Base-by-base conservation (phyloP, 2,329 filamentous ascomycete species). In the Sporothrix dimorphospora region DNA sequence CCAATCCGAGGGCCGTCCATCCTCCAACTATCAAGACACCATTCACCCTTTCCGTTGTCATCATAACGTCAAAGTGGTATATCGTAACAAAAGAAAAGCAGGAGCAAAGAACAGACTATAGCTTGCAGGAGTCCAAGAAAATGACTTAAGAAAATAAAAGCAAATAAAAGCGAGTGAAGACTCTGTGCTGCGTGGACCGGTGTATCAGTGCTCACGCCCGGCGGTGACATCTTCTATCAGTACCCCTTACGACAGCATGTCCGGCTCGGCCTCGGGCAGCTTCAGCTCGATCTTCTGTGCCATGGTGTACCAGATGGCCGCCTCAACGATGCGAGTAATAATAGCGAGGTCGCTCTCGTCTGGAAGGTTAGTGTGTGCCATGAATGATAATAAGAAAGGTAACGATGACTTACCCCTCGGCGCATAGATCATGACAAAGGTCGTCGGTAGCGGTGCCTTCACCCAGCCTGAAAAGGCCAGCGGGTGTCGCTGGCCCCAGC, bases 401-500 rank as follows among this genome's bases (percentile, higher is more conserved):
- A 5, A 19, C 1, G 9, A 9, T 21, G 42, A 65, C 81, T 81
- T 76, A 83, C 86, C 82, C 77, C 92, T 83, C 1, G 94, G 93
- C 21, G 93, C 92, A 81, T 97, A 97, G 4, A 97, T 85, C 89
- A 97, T 90, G 72, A 93, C 84, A 80, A 97, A 97, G 55, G 91
- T 90, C 3, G 85, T 82, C 0, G 93, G 92, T 71, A 96, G 89
- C 68, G 92, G 92, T 78, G 89, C 86, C 74, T 85, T 84, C 74
- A 90, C 86, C 84, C 88, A 90, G 57, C 89, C 88, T 70, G 89
- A 90, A 77, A 88, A 87, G 8, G 92, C 90, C 71, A 94, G 81
- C 1, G 88, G 89, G 75, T 90, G 89, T 42, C 88, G 82, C 82
- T 97, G 90, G 0, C 91, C 94, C 93, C 94, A 97, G 1, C 93